Percentiles rank a stretch among this genome's conserved stretches.
Evolutionary conservation across 2,329 filamentous ascomycete genomes (phyloP).

Genomic region (Sporothrix mexicana): DNA sequence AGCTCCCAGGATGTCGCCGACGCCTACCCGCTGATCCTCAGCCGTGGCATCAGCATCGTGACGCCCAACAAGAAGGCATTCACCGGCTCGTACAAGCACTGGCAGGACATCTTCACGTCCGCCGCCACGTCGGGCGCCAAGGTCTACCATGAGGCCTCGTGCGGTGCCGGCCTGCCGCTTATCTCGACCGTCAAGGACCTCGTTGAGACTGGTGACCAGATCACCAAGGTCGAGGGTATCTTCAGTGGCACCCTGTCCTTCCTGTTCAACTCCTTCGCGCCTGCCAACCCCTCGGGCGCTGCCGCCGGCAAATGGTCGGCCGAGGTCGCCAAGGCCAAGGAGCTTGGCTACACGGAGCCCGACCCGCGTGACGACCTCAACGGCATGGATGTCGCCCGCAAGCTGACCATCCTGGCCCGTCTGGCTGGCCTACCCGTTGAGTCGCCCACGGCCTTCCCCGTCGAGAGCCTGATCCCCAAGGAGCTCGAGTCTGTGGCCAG

Average conservation of each 20-base stretch:
- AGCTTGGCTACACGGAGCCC: conserved; percentile 89
- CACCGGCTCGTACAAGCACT: conserved; percentile 78
- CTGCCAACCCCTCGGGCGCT: conserved; percentile 72
- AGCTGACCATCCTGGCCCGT: conserved; percentile 91
- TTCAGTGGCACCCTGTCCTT: conserved; percentile 98
- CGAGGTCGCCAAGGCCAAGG: conserved; percentile 90
- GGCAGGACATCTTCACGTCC: conserved; percentile 83
- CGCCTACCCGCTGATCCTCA: conserved; percentile 80
- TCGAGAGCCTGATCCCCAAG: conserved; percentile 89
- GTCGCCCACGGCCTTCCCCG: conserved; percentile 86
- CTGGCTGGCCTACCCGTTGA: conserved; percentile 81
- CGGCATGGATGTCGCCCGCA: conserved; percentile 89
- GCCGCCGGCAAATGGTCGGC: conserved; percentile 84
- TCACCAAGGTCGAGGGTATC: conserved; percentile 92
- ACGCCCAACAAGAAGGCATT: conserved; percentile 99
- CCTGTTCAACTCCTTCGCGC: conserved; percentile 96
- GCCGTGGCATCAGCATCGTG: conserved; percentile 84
- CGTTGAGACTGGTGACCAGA: conserved; percentile 89
- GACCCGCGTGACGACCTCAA: conserved; percentile 87
- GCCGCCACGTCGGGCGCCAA: conserved; percentile 74
- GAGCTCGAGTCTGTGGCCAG: conserved; percentile 78
- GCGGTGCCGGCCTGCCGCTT: conserved; percentile 90
- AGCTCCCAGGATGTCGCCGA: conserved; percentile 86
- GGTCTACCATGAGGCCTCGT: conserved; percentile 93
- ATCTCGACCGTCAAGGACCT: conserved; percentile 93